phyloP scores from a whole-genome alignment of 192 early-diverging fungal genomes.

The Coemansia sp. region DNA sequence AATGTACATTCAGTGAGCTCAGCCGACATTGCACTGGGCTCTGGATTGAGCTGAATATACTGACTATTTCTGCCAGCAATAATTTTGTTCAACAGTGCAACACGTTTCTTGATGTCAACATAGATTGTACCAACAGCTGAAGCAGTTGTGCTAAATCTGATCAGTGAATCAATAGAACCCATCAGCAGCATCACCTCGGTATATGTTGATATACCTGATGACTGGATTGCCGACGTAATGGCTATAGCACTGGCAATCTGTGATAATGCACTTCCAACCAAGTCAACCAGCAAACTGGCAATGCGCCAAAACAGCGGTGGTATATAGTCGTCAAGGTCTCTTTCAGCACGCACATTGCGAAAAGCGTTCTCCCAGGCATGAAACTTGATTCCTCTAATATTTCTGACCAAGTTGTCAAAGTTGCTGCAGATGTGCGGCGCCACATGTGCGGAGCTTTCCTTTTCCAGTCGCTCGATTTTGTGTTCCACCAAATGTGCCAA shows the following conservation, averaged over 20 bases:
- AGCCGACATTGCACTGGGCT: neutral
- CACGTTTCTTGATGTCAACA: neutral
- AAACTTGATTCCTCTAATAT: conserved; percentile 67
- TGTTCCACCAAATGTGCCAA: conserved; percentile 2
- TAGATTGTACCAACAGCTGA: neutral
- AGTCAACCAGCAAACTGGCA: conserved; percentile 8
- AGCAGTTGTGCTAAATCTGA: conserved; percentile 1
- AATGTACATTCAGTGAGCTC: conserved; percentile 27
- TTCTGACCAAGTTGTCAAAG: conserved; percentile 27
- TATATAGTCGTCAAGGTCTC: conserved; percentile 12
- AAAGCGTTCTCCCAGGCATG: conserved; percentile 60
- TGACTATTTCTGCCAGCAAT: neutral
- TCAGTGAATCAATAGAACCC: conserved; percentile 24
- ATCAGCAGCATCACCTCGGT: conserved; percentile 15
- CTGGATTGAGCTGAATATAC: conserved; percentile 3
- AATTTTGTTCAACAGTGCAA: conserved; percentile 5
- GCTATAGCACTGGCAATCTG: conserved; percentile 59
- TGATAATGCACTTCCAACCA: conserved; percentile 40
- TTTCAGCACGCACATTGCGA: neutral
- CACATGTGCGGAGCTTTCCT: neutral
- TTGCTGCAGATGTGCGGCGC: conserved; percentile 7
- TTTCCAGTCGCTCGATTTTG: conserved; percentile 3
- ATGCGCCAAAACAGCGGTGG: conserved; percentile 33
- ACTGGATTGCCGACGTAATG: conserved; percentile 59
- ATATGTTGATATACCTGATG: conserved; percentile 16